Evolutionary conservation across 495 filamentous ascomycete genomes (phyloP).

Genomic region (Clohesyomyces aquaticus): DNA sequence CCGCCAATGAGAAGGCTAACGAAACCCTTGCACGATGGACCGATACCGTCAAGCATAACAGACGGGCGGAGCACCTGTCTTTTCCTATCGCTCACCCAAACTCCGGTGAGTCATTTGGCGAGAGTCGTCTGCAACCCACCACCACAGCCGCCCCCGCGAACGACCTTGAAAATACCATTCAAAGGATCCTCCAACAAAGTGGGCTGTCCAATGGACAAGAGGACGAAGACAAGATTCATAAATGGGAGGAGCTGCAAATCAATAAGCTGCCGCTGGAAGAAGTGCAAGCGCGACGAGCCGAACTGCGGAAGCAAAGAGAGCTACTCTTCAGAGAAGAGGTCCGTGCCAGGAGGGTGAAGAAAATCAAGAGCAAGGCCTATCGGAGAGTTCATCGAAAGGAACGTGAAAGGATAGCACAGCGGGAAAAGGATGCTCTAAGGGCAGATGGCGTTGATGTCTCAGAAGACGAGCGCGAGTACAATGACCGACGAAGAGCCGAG

Average conservation of each 20-base stretch:
- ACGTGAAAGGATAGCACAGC: conserved; percentile 69
- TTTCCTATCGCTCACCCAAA: conserved; percentile 83
- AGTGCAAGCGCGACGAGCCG: conserved; percentile 70
- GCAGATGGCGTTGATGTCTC: conserved; percentile 69
- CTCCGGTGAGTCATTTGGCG: conserved; percentile 52
- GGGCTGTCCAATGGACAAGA: conserved; percentile 69
- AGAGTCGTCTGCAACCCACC: conserved; percentile 59
- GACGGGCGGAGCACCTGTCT: conserved; percentile 86
- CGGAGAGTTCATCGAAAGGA: conserved; percentile 90
- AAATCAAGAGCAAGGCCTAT: conserved; percentile 96
- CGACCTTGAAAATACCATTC: conserved; percentile 81
- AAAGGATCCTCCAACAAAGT: conserved; percentile 85
- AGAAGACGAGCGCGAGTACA: conserved; percentile 78
- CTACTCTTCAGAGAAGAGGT: conserved; percentile 89
- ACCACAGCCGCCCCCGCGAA: conserved; percentile 64
- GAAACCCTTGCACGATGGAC: conserved; percentile 88
- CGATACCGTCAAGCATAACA: conserved; percentile 92
- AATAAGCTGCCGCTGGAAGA: conserved; percentile 71
- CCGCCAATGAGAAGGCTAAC: conserved; percentile 88
- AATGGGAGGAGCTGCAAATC: conserved; percentile 70
- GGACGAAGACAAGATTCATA: conserved; percentile 65
- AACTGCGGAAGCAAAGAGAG: conserved; percentile 80
- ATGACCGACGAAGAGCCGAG: conserved; percentile 78
- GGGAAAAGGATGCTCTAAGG: conserved; percentile 68
- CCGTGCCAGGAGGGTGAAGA: conserved; percentile 89